Base-by-base conservation (phyloP, 2,329 filamentous ascomycete genomes). In the Pseudogymnoascus sp. region DNA sequence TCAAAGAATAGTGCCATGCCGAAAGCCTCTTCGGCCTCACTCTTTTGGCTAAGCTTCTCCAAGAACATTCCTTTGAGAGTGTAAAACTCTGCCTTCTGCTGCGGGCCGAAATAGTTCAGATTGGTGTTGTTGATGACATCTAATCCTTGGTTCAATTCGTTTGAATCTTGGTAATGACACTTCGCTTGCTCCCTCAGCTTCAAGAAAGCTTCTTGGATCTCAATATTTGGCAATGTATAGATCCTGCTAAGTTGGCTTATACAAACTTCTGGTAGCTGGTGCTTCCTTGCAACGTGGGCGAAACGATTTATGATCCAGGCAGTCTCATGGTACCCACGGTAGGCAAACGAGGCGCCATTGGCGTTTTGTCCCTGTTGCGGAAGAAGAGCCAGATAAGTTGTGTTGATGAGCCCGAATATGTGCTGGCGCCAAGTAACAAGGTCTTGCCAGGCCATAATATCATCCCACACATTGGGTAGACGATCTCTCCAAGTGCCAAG, bases 121-220 rank as follows among this genome's bases (percentile, higher is more conserved):
- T 99, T 99, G 36, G 94, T 99, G 69, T 99, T 99, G 75, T 99
- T 99, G 74, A 99, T 99, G 2, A 99, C 94, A 71, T 99, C 94
- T 66, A 99, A 74, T 1, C 94, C 94, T 71, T 87, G 96, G 60
- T 87, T 93, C 60, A 99, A 84, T 75, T 99, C 94, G 37, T 90
- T 88, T 0, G 88, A 86, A 70, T 97, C 97, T 76, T 97, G 92
- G 73, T 97, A 99, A 73, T 99, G 94, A 68, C 94, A 99, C 73
- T 97, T 97, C 43, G 94, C 94, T 75, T 99, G 94, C 75, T 99
- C 95, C n/a, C 95, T 83, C 59, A 99, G 77, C 77, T 99, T 99
- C 64, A 99, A 78, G 81, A 99, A 99, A 0, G 94, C 94, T 74
- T 99, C 94, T 72, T 99, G 95, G 54, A 99, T 99, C 77, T 99